Percentiles rank a stretch among this genome's conserved stretches.
Conservation (phyloP, 305 asterid genomes). For the Solanum hybrid region DNA sequence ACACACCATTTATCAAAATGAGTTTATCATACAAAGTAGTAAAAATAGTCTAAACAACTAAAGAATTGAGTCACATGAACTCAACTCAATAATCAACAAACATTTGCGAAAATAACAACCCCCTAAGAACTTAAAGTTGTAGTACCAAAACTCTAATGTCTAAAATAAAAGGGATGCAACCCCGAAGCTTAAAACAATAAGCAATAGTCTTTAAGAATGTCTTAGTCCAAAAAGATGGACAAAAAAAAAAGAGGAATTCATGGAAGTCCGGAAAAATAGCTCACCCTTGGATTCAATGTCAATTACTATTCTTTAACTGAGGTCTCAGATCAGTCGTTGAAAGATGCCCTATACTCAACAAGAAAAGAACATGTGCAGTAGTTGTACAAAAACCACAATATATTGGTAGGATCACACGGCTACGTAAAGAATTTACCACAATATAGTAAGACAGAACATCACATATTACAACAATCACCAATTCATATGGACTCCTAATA, state of each 20-base stretch:
- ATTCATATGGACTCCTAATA: not conserved
- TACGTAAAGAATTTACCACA: not conserved
- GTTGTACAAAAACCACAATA: no score
- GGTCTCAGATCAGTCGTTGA: not conserved
- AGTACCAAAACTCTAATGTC: not conserved
- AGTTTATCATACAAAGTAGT: not conserved
- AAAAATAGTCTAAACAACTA: no score
- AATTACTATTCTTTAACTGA: not conserved
- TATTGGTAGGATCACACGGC: not conserved
- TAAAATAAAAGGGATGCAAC: not conserved
- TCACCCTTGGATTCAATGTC: not conserved
- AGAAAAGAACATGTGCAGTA: not conserved
- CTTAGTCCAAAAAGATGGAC: not conserved
- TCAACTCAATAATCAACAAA: not conserved
- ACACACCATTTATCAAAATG: not conserved
- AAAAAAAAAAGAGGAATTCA: not conserved
- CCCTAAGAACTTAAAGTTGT: not conserved
- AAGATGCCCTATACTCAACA: not conserved
- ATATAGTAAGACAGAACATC: not conserved
- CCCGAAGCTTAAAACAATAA: not conserved
- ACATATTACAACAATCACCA: not conserved
- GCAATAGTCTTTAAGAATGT: not conserved
- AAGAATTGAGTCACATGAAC: not conserved
- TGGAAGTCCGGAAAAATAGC: not conserved
- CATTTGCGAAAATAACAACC: not conserved